Evolutionary conservation across 1,284 basidiomycete species (phyloP).

Genomic region (Ceratobasidium sp.): DNA sequence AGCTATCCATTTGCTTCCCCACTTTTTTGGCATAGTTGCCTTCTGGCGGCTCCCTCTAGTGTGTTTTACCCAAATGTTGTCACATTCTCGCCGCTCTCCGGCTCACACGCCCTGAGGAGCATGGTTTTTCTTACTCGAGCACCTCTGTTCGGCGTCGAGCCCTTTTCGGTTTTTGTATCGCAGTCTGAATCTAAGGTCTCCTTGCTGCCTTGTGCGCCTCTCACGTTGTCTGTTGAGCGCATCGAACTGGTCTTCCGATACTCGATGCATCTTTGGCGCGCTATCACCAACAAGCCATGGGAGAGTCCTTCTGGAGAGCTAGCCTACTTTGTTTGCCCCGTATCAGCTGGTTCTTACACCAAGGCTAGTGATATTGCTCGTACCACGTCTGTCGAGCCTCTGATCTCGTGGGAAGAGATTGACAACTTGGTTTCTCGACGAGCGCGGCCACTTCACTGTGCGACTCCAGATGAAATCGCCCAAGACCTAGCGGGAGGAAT

Average conservation of each 20-base stretch:
- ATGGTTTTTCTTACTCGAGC: slow-evolving; percentile 71
- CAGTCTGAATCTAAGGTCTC: slow-evolving; percentile 59
- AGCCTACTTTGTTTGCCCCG: slow-evolving; percentile 71
- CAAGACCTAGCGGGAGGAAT: slow-evolving; percentile 67
- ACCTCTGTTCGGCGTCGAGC: slow-evolving; percentile 66
- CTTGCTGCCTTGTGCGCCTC: slow-evolving; percentile 59
- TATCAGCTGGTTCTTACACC: slow-evolving; percentile 43
- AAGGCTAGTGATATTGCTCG: slow-evolving; percentile 46
- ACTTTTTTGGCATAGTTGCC: slow-evolving; percentile 67
- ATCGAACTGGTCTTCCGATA: slow-evolving; percentile 66
- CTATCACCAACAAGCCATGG: slow-evolving; percentile 73
- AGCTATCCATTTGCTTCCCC: slow-evolving; percentile 67
- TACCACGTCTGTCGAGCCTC: slow-evolving; percentile 56
- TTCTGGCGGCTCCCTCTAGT: slow-evolving; percentile 50
- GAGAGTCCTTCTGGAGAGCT: slow-evolving; percentile 63
- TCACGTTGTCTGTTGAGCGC: slow-evolving; percentile 61
- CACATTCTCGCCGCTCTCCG: slow-evolving; percentile 49
- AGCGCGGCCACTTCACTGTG: slow-evolving; percentile 62
- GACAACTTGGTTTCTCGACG: slow-evolving; percentile 62
- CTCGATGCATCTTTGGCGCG: slow-evolving; percentile 69
- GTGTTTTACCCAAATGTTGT: slow-evolving; percentile 68
- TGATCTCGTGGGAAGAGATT: slow-evolving; percentile 74
- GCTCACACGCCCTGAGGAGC: slow-evolving; percentile 60
- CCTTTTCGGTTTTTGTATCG: slow-evolving; percentile 68
- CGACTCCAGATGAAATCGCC: slow-evolving; percentile 57